Evolutionary conservation across 2,329 filamentous ascomycete species (phyloP), one percentile per base, ranked within the genome.

Genomic region (Fusarium subglutinans): DNA sequence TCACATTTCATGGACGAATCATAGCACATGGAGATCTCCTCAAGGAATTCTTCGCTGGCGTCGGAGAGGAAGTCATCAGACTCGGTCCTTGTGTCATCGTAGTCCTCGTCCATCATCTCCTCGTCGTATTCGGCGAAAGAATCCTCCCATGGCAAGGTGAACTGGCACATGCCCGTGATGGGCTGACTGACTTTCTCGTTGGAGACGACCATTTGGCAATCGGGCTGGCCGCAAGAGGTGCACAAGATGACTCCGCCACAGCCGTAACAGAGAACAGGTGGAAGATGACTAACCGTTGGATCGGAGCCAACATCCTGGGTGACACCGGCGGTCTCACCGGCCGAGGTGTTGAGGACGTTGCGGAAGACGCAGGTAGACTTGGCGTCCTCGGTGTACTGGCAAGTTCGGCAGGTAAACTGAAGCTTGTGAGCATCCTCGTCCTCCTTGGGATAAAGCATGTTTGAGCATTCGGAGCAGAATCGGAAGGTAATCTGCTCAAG

Each of bases 401-500:
- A 99, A 65, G 95, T 98, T 78, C 96, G 94, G 87, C 96, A 99
- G 74, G 94, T 95, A 85, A 97, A 99, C 87, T 98, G 93, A 77
- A 99, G 91, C 79, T 91, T 92, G 86, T 94, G 94, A 71, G 91
- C 91, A 70, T 92, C 88, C 72, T 92, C 91, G 84, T 99, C 95
- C 87, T 99, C 97, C 85, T 97, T 96, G 57, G 96, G 96, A 81
- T 98, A 98, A 63, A 99, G 88, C 90, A 99, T 93, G 88, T 99
- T 99, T 79, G 95, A 98, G 86, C 96, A 99, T 88, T 99, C 96
- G 78, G 94, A 95, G 87, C 96, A 99, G 89, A 99, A 99, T 80
- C 94, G 93, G 85, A 98, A 99, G 54, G 94, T 95, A 83, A 98
- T 95, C 83, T 97, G 94, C 84, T 96, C 91, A 74, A 87, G 86